Evolutionary conservation across 108 stramenopile species (phyloP).

Genomic region (Schizochytrium sp.): DNA sequence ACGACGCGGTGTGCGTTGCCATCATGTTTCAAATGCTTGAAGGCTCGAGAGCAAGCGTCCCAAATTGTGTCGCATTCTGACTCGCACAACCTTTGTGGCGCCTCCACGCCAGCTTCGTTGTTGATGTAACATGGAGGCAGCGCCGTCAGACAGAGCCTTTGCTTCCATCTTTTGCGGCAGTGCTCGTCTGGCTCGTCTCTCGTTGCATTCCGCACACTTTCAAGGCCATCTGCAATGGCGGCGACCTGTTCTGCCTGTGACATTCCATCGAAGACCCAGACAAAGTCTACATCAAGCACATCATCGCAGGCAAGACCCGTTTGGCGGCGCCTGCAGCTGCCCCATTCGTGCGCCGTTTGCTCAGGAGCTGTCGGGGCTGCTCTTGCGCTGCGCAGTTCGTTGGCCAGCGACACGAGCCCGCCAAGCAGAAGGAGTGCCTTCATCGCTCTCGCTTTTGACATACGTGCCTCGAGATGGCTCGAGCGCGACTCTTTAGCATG

Average conservation of each 20-base stretch:
- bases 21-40: background rate
- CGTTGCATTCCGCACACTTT: background rate
- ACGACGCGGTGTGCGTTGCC: background rate
- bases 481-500: too few species aligned
- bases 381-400: too few species aligned
- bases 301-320: background rate
- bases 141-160: background rate
- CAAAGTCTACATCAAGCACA: background rate
- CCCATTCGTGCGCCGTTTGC: background rate
- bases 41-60: background rate
- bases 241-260: background rate
- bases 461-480: too few species aligned
- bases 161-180: background rate
- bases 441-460: too few species aligned
- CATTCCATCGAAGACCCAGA: background rate
- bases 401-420: too few species aligned
- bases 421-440: too few species aligned
- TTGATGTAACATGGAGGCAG: background rate
- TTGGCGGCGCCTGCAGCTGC: background rate
- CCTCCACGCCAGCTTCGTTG: background rate
- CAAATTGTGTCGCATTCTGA: background rate
- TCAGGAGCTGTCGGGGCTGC: background rate
- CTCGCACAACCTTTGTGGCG: background rate
- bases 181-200: background rate
- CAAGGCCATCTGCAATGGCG: background rate